Evolutionary conservation across 768 basidiomycete species (phyloP).

Genomic region (Agrocybe pediades): DNA sequence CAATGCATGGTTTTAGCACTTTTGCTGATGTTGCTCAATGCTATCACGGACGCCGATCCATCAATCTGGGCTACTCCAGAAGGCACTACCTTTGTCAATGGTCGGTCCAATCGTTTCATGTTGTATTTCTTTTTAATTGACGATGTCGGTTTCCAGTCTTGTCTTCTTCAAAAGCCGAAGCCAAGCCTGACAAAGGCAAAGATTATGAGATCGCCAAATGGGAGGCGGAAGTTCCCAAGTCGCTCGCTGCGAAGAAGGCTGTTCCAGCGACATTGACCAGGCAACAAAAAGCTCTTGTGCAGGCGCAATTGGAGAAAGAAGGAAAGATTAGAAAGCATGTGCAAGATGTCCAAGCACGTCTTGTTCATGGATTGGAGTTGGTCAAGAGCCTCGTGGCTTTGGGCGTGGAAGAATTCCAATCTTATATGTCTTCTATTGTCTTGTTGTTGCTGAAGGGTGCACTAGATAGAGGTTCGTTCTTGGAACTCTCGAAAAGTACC

Average conservation of each 20-base stretch:
- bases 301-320: conserved; percentile 85
- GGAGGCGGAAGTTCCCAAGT: conserved; percentile 92
- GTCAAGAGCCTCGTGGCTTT: conserved; percentile 61
- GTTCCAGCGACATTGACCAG: conserved; percentile 65
- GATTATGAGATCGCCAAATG: conserved; percentile 89
- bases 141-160: conserved; percentile 50
- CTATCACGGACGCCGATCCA: conserved; percentile 71
- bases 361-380: conserved; percentile 72
- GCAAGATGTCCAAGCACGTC: conserved; percentile 44
- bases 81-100: conserved; percentile 81
- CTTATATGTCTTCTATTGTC: conserved; percentile 59
- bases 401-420: conserved; percentile 50
- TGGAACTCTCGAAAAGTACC: conserved; percentile 74
- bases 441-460: conserved; percentile 66
- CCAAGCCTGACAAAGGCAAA: conserved; percentile 71
- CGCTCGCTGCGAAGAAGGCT: conserved; percentile 80
- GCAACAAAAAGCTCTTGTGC: conserved; percentile 81
- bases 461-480: conserved; percentile 54
- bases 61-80: conserved; percentile 87
- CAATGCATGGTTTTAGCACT: too few relatives aligned
- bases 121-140: neutral
- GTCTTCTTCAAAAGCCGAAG: conserved; percentile 56
- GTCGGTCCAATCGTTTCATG: conserved; percentile 45
- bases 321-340: conserved; percentile 65
- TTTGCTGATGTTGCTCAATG: too few relatives aligned